A percentile compares a stretch with the other conserved stretches of the same genome.
These are phyloP conservation scores for Alternaria metachromatica DNA, from an alignment of 2,329 filamentous ascomycete genomes.

Conservation along the genomic window DNA sequence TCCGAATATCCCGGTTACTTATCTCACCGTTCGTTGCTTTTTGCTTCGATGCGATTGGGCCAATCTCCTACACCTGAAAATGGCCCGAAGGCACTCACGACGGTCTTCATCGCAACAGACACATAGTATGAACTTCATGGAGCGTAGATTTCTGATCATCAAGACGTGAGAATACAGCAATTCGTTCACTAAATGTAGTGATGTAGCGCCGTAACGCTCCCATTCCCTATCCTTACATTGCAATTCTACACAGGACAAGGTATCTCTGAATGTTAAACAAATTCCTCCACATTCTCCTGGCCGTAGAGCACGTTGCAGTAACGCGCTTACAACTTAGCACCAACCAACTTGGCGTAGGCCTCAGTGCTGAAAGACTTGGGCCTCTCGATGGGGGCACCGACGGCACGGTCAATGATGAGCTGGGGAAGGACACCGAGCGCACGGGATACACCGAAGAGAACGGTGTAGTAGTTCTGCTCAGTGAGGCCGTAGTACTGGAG, in stretches of 20 bases:
- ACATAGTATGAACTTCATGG: background rate
- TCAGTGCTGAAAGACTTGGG: slow-evolving; percentile 99
- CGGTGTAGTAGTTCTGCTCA: slow-evolving; percentile 99
- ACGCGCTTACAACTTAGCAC: slow-evolving; percentile 79
- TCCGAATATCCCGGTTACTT: slow-evolving; percentile 12
- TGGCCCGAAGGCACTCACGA: slow-evolving; percentile 4
- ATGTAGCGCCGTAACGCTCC: slow-evolving; percentile 38
- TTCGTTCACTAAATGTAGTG: slow-evolving; percentile 36
- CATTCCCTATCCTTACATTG: slow-evolving; percentile 42
- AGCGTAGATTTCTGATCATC: slow-evolving; percentile 17
- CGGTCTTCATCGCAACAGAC: background rate
- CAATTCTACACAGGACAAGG: slow-evolving; percentile 46
- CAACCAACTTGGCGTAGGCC: slow-evolving; percentile 91
- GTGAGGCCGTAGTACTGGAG: slow-evolving; percentile 99
- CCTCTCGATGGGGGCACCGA: slow-evolving; percentile 96
- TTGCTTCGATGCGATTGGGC: slow-evolving; percentile 4
- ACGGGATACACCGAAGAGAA: slow-evolving; percentile 97
- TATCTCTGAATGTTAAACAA: slow-evolving; percentile 33
- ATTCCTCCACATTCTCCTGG: slow-evolving; percentile 21
- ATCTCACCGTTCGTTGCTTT: slow-evolving; percentile 7
- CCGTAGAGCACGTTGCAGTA: slow-evolving; percentile 6
- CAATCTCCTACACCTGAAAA: background rate
- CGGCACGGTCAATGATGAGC: slow-evolving; percentile 98
- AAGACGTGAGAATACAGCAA: slow-evolving; percentile 36
- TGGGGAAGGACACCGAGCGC: slow-evolving; percentile 98